Conservation (phyloP, 495 filamentous ascomycete species). For the Penicillium bialowiezense region DNA sequence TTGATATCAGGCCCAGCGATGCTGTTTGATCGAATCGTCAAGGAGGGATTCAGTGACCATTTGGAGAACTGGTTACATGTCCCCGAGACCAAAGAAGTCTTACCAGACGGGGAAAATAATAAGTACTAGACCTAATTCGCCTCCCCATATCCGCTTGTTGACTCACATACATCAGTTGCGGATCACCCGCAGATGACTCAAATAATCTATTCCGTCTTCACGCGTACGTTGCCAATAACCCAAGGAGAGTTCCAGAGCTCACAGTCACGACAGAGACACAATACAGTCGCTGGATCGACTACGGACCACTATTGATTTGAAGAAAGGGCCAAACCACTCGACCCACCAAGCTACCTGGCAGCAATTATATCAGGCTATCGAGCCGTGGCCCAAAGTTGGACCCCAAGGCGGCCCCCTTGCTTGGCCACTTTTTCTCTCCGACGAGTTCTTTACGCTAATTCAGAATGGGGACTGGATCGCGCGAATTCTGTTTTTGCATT, state of each 20-base stretch:
- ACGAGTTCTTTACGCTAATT: constrained; percentile 23
- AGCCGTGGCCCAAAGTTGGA: constrained; percentile 33
- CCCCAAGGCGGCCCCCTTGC: constrained; percentile 35
- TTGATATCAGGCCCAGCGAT: constrained; percentile 35
- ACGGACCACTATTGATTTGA: constrained; percentile 17
- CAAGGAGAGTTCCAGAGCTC: neutral
- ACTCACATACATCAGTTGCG: constrained; percentile 6
- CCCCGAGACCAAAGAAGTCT: constrained; percentile 13
- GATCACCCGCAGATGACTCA: neutral
- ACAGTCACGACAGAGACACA: constrained; percentile 9
- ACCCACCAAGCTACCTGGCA: constrained; percentile 28
- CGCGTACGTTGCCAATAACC: constrained; percentile 13
- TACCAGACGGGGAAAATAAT: constrained; percentile 15
- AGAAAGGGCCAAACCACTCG: constrained; percentile 1
- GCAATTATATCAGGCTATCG: constrained; percentile 26
- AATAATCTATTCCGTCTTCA: constrained; percentile 18
- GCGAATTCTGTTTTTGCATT: constrained; percentile 37
- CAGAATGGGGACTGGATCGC: constrained; percentile 36
- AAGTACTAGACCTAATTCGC: constrained; percentile 5
- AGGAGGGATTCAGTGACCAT: constrained; percentile 20
- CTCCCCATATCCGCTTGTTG: neutral
- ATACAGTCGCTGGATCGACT: constrained; percentile 25
- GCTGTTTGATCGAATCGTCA: constrained; percentile 28
- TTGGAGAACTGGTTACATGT: constrained; percentile 26
- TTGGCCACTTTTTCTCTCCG: constrained; percentile 34